Evolutionary conservation across 2,329 filamentous ascomycete species (phyloP).

Genomic region (Sporothrix phasma): DNA sequence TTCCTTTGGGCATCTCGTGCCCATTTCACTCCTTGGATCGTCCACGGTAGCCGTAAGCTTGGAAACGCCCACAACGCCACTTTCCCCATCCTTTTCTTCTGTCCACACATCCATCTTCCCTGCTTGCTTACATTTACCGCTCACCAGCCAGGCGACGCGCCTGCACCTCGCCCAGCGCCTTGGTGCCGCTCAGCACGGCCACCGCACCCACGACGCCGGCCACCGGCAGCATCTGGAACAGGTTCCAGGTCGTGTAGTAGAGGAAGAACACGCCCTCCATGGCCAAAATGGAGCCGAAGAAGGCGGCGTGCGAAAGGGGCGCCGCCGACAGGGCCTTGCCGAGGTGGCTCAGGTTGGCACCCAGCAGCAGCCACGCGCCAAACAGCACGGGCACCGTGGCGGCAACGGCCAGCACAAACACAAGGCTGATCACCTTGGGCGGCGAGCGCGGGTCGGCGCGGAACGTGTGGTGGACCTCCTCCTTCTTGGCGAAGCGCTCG

Average conservation of each 20-base stretch:
- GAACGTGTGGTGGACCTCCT: constrained; percentile 89
- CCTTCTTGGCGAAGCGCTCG: constrained; percentile 71
- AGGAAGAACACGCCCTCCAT: constrained; percentile 91
- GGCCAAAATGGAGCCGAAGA: constrained; percentile 75
- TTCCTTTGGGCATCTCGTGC: not conserved
- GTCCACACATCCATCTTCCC: not conserved
- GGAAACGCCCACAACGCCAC: too few species aligned
- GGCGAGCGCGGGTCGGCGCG: constrained; percentile 68
- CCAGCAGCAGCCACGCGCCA: constrained; percentile 59
- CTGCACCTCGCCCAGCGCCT: constrained; percentile 89
- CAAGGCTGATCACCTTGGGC: constrained; percentile 65
- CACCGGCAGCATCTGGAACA: constrained; percentile 79
- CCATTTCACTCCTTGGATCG: not conserved
- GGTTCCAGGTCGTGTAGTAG: constrained; percentile 86
- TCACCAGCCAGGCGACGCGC: constrained; percentile 70
- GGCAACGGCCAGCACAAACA: constrained; percentile 65
- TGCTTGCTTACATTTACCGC: constrained; percentile 31
- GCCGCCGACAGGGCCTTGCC: constrained; percentile 63
- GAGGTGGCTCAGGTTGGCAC: constrained; percentile 73
- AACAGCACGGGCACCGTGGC: constrained; percentile 66
- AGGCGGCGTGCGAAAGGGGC: constrained; percentile 71
- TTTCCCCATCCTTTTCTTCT: too few species aligned
- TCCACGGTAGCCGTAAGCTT: too few species aligned
- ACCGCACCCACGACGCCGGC: constrained; percentile 57
- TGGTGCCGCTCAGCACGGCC: constrained; percentile 76